phyloP scores from a whole-genome alignment of 768 basidiomycete genomes.

The Rhodotorula sphaerocarpa region DNA sequence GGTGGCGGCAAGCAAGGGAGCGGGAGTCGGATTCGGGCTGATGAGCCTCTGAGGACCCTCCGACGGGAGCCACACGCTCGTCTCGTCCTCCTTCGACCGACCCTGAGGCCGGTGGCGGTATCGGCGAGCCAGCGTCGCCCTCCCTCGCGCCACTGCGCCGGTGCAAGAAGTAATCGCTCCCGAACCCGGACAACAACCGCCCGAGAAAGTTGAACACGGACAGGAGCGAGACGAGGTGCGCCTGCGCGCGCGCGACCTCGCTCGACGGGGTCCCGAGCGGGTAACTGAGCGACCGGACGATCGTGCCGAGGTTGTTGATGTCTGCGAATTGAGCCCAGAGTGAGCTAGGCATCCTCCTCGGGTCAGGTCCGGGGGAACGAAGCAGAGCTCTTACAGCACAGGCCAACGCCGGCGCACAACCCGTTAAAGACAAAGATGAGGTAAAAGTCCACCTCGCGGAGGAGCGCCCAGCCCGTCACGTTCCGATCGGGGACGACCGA shows the following conservation, averaged over 20 bases:
- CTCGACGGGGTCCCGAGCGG: background rate
- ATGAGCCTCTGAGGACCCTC: no score
- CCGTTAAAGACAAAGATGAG: constrained; percentile 26
- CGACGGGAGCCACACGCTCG: no score
- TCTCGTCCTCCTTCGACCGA: no score
- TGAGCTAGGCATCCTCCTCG: no score
- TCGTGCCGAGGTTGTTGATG: constrained; percentile 35
- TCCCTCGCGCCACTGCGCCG: background rate
- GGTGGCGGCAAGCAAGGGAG: background rate
- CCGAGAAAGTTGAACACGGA: constrained; percentile 30
- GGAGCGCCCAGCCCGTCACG: constrained; percentile 8
- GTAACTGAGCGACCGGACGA: constrained; percentile 20
- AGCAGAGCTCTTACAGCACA: constrained; percentile 9
- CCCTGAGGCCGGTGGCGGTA: no score
- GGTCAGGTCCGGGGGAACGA: no score
- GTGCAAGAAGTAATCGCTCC: constrained; percentile 21
- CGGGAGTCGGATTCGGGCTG: no score
- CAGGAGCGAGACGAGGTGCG: constrained; percentile 30
- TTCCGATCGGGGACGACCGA: constrained; percentile 5
- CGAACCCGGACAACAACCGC: constrained; percentile 20
- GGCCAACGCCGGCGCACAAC: constrained; percentile 22
- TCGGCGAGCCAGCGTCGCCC: no score
- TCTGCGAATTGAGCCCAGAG: background rate
- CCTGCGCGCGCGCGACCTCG: constrained; percentile 9
- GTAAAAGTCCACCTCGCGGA: constrained; percentile 18